Base-by-base conservation (phyloP, 1,284 basidiomycete genomes). In the Caloboletus firmus region DNA sequence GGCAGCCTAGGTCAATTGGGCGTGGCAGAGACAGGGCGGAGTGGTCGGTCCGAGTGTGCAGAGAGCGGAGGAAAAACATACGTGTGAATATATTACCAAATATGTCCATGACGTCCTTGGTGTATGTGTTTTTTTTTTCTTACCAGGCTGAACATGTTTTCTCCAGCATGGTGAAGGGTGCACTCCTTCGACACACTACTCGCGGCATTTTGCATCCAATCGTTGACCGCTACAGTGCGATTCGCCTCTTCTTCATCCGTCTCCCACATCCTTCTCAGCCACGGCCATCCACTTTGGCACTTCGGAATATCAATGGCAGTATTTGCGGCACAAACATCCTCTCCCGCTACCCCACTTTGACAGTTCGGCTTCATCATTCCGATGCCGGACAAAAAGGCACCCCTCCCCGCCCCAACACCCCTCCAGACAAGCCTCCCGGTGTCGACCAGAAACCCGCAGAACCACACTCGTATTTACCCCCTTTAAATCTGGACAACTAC, bases 401-500 rank as follows among this genome's bases (percentile, higher is more conserved):
- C 37, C 36, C 47, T 20, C 2, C 40, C 3, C 49, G n/a, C 45
- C 30, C 48, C 5, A 40, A 40, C 17, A 28, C 43, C 22, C 42
- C 46, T 22, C 50, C 50, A 17, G 54, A 55, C 31, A 49, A 52
- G 7, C 56, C 49, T 1, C 56, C 54, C 1, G 36, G 18, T 11
- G 32, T 37, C 12, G 49, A 52, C 24, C 47, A 35, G 39, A 59
- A 62, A 36, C 46, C 35, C 15, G 17, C 48, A 17, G 57, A 56
- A 15, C 2, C 48, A 10, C 45, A 45, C 17, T 20, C 50, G 2
- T 59, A 58, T 45, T 58, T 60, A 41, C 67, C 68, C 36, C 66
- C 70, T 13, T 62, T 72, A 42, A 78, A 81, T 57, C 71, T 80
- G 36, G 83, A 89, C 53, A 84, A 93, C 63, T 95, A 95, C 66